Percentiles rank a stretch among this genome's conserved stretches.
phyloP scores from a whole-genome alignment of 1,139 yeast genomes.

The Hansenula lynferdii region DNA sequence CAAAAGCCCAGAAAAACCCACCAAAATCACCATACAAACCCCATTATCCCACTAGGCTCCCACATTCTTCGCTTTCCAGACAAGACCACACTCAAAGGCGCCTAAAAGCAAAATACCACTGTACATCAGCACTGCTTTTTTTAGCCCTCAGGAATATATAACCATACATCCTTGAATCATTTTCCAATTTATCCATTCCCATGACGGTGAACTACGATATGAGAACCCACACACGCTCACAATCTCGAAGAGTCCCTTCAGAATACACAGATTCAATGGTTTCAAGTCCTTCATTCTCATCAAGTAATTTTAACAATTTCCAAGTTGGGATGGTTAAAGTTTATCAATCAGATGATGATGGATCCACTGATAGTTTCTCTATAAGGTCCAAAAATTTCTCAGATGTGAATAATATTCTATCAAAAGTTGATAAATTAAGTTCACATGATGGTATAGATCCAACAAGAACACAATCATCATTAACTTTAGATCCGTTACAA shows the following conservation, averaged over 20 bases:
- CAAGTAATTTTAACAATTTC: neutral
- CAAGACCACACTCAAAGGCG: too few species aligned
- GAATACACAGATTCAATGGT: neutral
- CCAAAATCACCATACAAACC: too few species aligned
- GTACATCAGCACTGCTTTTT: too few species aligned
- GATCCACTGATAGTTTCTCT: constrained; percentile 1
- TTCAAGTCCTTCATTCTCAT: neutral
- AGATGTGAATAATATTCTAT: neutral
- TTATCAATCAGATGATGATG: constrained; percentile 1
- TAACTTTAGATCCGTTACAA: neutral
- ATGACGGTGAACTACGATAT: neutral
- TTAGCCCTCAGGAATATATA: too few species aligned
- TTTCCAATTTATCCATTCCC: too few species aligned
- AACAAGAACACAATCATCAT: neutral
- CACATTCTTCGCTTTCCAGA: too few species aligned
- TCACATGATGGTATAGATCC: too few species aligned
- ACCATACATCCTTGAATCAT: too few species aligned
- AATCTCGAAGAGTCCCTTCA: neutral
- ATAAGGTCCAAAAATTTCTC: neutral
- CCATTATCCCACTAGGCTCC: too few species aligned
- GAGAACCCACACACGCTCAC: neutral
- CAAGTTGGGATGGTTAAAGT: constrained; percentile 1
- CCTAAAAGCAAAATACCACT: too few species aligned
- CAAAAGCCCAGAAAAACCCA: too few species aligned
- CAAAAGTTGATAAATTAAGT: neutral